Percentiles rank a stretch among this genome's conserved stretches.
These are phyloP conservation scores for Actinomucor elegans DNA, from an alignment of 371 early-diverging fungal species.

Conservation along the genomic window DNA sequence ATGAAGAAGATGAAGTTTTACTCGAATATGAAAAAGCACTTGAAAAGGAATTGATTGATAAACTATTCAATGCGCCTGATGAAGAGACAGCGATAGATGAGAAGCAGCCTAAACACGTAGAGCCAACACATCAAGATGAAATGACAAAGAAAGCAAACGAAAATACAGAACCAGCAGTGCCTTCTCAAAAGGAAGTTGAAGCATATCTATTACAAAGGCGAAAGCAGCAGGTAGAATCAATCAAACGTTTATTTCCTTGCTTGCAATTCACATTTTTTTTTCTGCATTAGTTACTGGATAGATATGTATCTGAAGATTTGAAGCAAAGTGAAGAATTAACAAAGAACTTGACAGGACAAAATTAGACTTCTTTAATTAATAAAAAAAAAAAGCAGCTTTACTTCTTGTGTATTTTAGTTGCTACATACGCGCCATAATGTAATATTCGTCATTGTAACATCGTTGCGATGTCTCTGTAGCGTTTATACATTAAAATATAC, in stretches of 20 bases:
- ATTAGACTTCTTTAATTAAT: too few relatives aligned
- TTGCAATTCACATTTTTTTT: neutral
- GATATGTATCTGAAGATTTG: slow-evolving; percentile 38
- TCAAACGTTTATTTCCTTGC: neutral
- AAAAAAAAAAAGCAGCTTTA: too few relatives aligned
- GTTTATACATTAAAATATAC: too few relatives aligned
- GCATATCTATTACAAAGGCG: slow-evolving; percentile 69
- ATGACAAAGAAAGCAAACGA: slow-evolving; percentile 14
- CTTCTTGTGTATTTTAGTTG: too few relatives aligned
- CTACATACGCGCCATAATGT: too few relatives aligned
- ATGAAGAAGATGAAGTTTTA: slow-evolving; percentile 87
- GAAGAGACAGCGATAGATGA: slow-evolving; percentile 24
- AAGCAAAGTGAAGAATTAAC: slow-evolving; percentile 36
- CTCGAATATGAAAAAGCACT: slow-evolving; percentile 75
- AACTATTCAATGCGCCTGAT: slow-evolving; percentile 34
- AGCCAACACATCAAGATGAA: slow-evolving; percentile 17
- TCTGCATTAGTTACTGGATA: slow-evolving; percentile 30
- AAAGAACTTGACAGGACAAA: slow-evolving; percentile 25
- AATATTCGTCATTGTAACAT: too few relatives aligned
- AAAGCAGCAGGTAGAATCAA: slow-evolving; percentile 56
- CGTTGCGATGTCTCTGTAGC: too few relatives aligned
- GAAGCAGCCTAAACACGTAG: slow-evolving; percentile 13
- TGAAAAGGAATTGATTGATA: slow-evolving; percentile 47
- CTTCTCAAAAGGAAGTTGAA: slow-evolving; percentile 75
- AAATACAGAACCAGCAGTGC: slow-evolving; percentile 41